Base-by-base conservation (phyloP, 2,329 filamentous ascomycete species). In the Calonectria honghensis region DNA sequence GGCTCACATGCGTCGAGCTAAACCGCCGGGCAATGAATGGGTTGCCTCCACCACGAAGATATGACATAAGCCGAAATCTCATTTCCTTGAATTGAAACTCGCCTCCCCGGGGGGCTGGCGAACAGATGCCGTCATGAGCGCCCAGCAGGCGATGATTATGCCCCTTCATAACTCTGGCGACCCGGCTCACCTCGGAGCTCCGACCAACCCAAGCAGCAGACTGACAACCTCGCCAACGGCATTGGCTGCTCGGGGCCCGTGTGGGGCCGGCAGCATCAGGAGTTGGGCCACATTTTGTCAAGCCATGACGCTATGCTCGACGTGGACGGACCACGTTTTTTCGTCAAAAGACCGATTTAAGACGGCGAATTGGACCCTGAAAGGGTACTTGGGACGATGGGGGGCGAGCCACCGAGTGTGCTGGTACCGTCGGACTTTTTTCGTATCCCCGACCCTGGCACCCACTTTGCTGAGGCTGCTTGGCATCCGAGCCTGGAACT, bases 361-460 rank as follows among this genome's bases (percentile, higher is more conserved):
- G 6, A n/a, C 57, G 57, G 57, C 37, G 39, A 63, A 63, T 63
- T 63, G 39, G 18, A 27, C 57, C 57, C n/a, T 20, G 35, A 39
- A 48, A 48, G 4, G 24, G 57, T 63, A 41, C 57, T 10, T 63
- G 35, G 2, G 18, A 63, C 4, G 14, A 9, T 2, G 35, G 20
- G 35, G 32, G 35, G 16, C 10, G 35, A 41, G 14, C 61, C 27
- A 24, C 61, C 16, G 3, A 7, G 13, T 4, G 41, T 16, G 24
- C 27, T 20, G 39, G 61, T 48, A 48, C 61, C 51, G 24, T 48
- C 61, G 61, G 61, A 65, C 41, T 65, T 65, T 48, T 65, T 65
- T 65, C 61, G 61, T 65, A 65, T 65, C 61, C 61, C 61, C 61
- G 61, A 65, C 61, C 41, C 10, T 6, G 6, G 61, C 41, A 64